These are phyloP conservation scores for Trichosanthes cucumerina DNA, from an alignment of 306 rosid genomes.

Conservation along the genomic window DNA sequence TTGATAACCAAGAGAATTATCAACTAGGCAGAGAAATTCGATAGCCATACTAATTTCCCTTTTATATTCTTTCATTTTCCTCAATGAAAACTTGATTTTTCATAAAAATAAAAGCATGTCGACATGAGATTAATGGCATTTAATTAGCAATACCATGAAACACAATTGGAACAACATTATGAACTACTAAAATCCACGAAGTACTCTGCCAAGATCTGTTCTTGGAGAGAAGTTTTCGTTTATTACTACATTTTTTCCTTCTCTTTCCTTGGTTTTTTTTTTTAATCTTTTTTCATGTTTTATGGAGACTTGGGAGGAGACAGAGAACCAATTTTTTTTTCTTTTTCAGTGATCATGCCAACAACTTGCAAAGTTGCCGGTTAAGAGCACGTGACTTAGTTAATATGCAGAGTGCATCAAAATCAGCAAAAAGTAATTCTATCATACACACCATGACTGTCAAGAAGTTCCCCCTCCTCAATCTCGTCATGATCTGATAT, in stretches of 20 bases:
- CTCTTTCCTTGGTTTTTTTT: background rate
- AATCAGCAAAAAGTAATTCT: background rate
- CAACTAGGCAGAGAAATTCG: too few species aligned
- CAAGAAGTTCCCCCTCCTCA: slow-evolving; percentile 98
- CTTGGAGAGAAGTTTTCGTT: background rate
- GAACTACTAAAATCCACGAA: background rate
- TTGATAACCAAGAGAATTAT: too few species aligned
- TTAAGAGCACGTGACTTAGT: background rate
- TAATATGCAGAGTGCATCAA: background rate
- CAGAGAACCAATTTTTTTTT: background rate
- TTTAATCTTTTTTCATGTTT: background rate
- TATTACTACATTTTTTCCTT: background rate
- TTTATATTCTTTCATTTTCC: too few species aligned
- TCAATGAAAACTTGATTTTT: too few species aligned
- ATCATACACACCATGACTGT: slow-evolving; percentile 69
- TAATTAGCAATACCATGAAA: background rate
- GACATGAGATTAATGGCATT: background rate
- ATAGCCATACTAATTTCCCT: too few species aligned
- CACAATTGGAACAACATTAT: background rate
- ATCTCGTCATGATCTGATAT: slow-evolving; percentile 51
- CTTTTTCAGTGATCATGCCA: background rate
- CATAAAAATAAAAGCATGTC: background rate
- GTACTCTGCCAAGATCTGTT: background rate
- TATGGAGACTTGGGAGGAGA: background rate
- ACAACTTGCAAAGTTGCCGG: background rate